Evolutionary conservation across 2,329 filamentous ascomycete genomes (phyloP).

Genomic region (Huntiella moniliformis): DNA sequence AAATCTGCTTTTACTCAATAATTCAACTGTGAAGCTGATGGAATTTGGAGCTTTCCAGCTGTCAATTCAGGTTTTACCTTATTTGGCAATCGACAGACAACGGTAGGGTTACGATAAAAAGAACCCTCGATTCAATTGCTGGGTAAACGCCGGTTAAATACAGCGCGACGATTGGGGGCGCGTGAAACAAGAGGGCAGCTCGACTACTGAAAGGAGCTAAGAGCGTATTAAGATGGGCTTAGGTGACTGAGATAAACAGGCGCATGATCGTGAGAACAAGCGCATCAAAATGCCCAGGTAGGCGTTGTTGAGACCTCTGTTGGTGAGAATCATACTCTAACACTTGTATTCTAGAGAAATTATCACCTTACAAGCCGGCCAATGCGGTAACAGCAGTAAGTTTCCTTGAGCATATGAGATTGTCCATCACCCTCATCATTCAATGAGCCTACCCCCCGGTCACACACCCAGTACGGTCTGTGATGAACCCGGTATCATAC

Average conservation of each 20-base stretch:
- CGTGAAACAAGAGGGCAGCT: too few species aligned
- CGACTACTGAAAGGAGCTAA: too few species aligned
- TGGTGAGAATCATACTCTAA: background rate
- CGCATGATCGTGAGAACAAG: constrained; percentile 2
- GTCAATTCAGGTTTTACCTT: too few species aligned
- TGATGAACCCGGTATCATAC: constrained; percentile 13
- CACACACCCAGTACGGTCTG: background rate
- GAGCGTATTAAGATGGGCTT: too few species aligned
- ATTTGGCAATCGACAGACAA: too few species aligned
- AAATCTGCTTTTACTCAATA: too few species aligned
- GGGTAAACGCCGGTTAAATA: too few species aligned
- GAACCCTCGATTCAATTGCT: too few species aligned
- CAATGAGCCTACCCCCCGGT: background rate
- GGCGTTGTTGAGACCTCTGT: background rate
- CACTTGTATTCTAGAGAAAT: constrained; percentile 52
- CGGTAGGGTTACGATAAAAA: too few species aligned
- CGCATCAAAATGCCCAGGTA: constrained; percentile 13
- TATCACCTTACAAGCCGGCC: constrained; percentile 95
- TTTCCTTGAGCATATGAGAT: constrained; percentile 18
- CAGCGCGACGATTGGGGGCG: too few species aligned
- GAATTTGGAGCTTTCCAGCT: too few species aligned
- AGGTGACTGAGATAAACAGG: background rate
- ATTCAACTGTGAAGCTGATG: too few species aligned
- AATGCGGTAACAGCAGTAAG: constrained; percentile 98
- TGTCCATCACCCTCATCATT: background rate